phyloP scores from a whole-genome alignment of 305 asterid genomes.

The Salvia sclarea region DNA sequence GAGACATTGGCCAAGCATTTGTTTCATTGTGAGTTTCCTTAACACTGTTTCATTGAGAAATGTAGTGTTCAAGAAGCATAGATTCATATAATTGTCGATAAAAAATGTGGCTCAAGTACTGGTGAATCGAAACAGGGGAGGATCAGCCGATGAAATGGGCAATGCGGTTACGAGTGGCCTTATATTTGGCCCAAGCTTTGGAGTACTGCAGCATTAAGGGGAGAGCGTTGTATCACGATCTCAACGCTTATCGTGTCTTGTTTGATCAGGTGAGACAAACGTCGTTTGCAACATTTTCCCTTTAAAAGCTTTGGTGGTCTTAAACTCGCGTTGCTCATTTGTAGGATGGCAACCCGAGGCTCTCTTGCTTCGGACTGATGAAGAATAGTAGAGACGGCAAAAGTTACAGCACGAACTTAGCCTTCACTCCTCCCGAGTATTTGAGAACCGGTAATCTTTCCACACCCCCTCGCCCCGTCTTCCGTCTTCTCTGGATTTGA shows the following conservation, averaged over 20 bases:
- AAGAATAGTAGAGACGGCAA: constrained; percentile 77
- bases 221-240: constrained; percentile 68
- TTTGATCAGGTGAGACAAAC: constrained; percentile 56
- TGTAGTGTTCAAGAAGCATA: not conserved
- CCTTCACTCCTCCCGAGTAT: constrained; percentile 79
- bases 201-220: constrained; percentile 70
- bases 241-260: constrained; percentile 72
- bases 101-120: not conserved
- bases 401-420: constrained; percentile 75
- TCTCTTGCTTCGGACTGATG: constrained; percentile 76
- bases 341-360: constrained; percentile 69
- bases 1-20: constrained; percentile 74
- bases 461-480: not conserved
- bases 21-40: constrained; percentile 63
- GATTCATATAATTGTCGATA: constrained; percentile 14
- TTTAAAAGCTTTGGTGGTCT: constrained; percentile 2
- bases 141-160: constrained; percentile 79
- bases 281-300: not conserved
- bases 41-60: not conserved
- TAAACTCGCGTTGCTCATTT: not conserved
- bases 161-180: constrained; percentile 72
- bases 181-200: constrained; percentile 66
- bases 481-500: not conserved
- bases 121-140: constrained; percentile 55
- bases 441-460: constrained; percentile 62